Conservation (phyloP, 108 stramenopile genomes). For the Skeletonema menzelii region DNA sequence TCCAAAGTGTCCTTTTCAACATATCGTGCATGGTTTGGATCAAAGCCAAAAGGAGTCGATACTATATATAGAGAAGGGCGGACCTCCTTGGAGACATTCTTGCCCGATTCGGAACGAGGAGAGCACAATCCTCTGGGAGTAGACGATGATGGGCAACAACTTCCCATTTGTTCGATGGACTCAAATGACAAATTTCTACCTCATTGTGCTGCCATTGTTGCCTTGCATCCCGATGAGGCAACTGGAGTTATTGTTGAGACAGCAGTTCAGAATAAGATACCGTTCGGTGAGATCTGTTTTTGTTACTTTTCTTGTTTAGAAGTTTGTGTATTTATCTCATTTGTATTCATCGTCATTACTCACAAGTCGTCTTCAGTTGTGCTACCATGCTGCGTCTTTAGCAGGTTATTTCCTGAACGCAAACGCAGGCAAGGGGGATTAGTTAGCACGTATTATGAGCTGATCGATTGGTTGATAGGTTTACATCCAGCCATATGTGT, state of each 20-base stretch:
- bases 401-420: constrained; percentile 69
- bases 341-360: no score
- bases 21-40: constrained; percentile 64
- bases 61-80: constrained; percentile 50
- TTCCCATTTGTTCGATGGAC: constrained; percentile 41
- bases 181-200: constrained; percentile 31
- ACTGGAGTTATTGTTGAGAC: constrained; percentile 75
- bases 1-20: constrained; percentile 47
- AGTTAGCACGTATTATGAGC: constrained; percentile 71
- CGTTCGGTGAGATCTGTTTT: constrained; percentile 45
- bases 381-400: constrained; percentile 88
- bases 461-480: constrained; percentile 63
- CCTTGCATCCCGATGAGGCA: constrained; percentile 89
- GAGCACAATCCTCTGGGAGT: constrained; percentile 16
- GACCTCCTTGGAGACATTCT: constrained; percentile 8
- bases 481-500: constrained; percentile 62
- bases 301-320: no score
- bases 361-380: constrained; percentile 17
- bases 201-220: constrained; percentile 65
- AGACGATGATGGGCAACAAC: not conserved
- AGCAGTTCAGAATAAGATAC: constrained; percentile 65
- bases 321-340: no score
- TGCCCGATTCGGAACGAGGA: constrained; percentile 10
- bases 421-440: constrained; percentile 2
- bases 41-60: constrained; percentile 56